These are phyloP conservation scores for Hemileccinum rubropunctum DNA, from an alignment of 768 basidiomycete species.

Conservation along the genomic window DNA sequence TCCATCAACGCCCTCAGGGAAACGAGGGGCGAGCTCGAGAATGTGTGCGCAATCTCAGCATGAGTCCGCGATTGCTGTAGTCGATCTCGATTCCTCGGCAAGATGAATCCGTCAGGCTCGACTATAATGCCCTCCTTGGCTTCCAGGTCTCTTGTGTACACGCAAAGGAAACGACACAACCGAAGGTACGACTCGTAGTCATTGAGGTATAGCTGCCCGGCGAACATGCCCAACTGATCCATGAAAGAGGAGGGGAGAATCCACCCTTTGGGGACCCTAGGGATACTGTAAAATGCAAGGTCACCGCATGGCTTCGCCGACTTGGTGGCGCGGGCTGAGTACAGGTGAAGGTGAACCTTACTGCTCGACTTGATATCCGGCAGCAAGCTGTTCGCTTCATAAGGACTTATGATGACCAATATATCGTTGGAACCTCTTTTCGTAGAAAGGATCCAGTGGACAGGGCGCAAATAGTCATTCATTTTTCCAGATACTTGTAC, in stretches of 20 bases:
- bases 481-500: background rate
- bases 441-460: slow-evolving; percentile 21
- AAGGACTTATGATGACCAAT: slow-evolving; percentile 39
- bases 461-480: slow-evolving; percentile 20
- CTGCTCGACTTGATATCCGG: slow-evolving; percentile 33
- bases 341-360: slow-evolving; percentile 37
- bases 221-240: slow-evolving; percentile 27
- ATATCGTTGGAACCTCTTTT: background rate
- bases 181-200: slow-evolving; percentile 20
- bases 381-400: slow-evolving; percentile 38
- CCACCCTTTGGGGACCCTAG: background rate
- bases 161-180: slow-evolving; percentile 23
- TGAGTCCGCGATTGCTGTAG: background rate
- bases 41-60: slow-evolving; percentile 20
- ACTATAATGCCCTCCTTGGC: background rate
- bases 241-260: background rate
- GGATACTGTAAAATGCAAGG: slow-evolving; percentile 12
- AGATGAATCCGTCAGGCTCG: slow-evolving; percentile 17
- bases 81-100: slow-evolving; percentile 12
- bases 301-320: slow-evolving; percentile 36
- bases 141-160: slow-evolving; percentile 12
- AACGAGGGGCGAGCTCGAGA: slow-evolving; percentile 34
- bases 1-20: slow-evolving; percentile 18
- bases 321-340: slow-evolving; percentile 35
- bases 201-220: slow-evolving; percentile 29